Conservation (phyloP, 192 early-diverging fungal genomes). For the Haplosporangium gracile region DNA sequence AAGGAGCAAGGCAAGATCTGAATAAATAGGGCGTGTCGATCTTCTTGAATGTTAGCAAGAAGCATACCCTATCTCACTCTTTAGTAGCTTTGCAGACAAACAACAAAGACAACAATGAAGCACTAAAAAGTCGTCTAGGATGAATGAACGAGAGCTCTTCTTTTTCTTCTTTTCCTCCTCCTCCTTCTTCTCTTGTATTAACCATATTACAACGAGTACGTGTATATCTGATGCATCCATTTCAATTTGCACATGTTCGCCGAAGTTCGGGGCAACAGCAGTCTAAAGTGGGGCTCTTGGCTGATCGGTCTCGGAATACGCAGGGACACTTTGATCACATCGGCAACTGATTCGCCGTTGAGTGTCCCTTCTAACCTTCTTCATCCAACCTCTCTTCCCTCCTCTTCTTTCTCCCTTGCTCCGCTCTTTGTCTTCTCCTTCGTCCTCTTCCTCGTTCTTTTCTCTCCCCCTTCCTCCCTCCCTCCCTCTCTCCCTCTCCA, state of each 20-base stretch:
- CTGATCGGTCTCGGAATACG: not conserved
- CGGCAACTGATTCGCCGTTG: no score
- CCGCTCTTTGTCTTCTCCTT: not conserved
- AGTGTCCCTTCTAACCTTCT: not conserved
- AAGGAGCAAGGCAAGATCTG: no score
- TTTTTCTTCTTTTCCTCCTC: no score
- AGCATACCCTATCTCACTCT: no score
- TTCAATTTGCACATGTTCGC: conserved; percentile 3
- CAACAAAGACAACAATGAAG: no score
- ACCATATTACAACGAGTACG: not conserved
- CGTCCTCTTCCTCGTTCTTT: not conserved
- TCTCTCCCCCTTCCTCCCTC: not conserved
- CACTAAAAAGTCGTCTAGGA: no score
- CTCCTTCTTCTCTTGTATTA: no score
- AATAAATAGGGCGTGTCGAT: no score
- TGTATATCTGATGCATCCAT: not conserved
- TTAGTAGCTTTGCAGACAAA: no score
- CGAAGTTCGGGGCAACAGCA: not conserved
- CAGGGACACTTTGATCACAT: no score
- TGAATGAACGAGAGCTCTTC: no score
- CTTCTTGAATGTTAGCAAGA: no score
- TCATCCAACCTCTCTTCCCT: not conserved
- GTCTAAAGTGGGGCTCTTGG: not conserved
- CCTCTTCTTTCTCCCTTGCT: not conserved
- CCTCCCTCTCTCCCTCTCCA: not conserved